Evolutionary conservation across 768 basidiomycete species (phyloP), one percentile per base, ranked within the genome.

Genomic region (Calocybe cyanea): DNA sequence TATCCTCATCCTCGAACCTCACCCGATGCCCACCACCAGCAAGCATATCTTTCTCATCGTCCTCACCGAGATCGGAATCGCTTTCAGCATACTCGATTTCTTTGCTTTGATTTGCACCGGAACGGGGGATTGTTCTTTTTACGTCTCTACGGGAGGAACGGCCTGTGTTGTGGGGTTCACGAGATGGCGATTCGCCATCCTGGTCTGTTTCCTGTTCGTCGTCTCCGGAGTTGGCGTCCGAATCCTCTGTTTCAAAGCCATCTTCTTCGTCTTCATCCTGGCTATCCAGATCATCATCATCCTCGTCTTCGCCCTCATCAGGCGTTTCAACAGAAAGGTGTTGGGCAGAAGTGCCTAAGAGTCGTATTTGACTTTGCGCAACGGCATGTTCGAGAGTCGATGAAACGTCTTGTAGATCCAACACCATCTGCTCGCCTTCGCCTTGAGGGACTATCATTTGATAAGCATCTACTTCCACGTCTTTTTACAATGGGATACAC

Each of bases 361-460:
- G 75, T 28, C 78, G 76, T 50, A 99, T 93, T 46, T 87, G 78
- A 55, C 89, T 91, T 46, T 77, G 76, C 14, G 83, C 77, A 23
- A 98, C 83, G 7, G 74, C 78, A 54, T 93, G 92, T 49, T 85
- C 93, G 21, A 99, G 81, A 0, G 94, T 97, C 2, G 72, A 65
- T 21, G 70, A 68, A 15, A 84, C 88, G 51, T 93, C 96, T 63
- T 99, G 96, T 11, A 99, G 73, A 61, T 91, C 88, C 76, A 97
- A 88, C 10, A 99, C 92, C 96, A 99, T 98, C 61, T 85, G 78
- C 60, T 97, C 95, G 13, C 96, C 96, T 64, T 96, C 95, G 7
- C 94, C 95, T 58, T 87, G 87, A 3, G 75, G 75, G 38, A 77
- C 90, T 92, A 38, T 13, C 18, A 45, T 15, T 9, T 18, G n/a